Evolutionary conservation across 2,329 filamentous ascomycete species (phyloP).

Genomic region (Colletotrichum brevisporum): DNA sequence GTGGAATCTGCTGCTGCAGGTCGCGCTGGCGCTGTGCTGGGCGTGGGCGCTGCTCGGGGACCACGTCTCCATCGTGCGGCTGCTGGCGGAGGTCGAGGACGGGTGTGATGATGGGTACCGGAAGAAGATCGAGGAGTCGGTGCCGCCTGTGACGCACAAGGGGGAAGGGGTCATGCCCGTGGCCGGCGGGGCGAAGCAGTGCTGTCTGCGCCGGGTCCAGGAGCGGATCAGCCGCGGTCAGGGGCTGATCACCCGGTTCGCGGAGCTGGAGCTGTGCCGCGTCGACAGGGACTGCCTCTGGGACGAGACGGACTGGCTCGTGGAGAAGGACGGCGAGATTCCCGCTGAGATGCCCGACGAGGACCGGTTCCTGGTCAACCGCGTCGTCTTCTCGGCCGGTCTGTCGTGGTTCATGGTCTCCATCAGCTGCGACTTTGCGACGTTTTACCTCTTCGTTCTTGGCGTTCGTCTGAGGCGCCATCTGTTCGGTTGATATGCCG

Average conservation of each 20-base stretch:
- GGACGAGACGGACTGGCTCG: constrained; percentile 31
- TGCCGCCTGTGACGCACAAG: constrained; percentile 16
- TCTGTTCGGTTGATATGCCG: background rate
- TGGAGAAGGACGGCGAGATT: constrained; percentile 30
- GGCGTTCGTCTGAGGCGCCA: background rate
- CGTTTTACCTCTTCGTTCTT: constrained; percentile 29
- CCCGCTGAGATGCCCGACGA: constrained; percentile 20
- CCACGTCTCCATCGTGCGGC: constrained; percentile 18
- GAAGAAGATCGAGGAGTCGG: constrained; percentile 6
- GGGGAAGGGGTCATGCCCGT: constrained; percentile 29
- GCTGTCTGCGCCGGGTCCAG: constrained; percentile 28
- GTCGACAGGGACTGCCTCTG: constrained; percentile 2
- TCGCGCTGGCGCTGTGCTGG: constrained; percentile 35
- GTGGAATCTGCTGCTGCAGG: constrained; percentile 30
- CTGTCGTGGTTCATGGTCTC: constrained; percentile 39
- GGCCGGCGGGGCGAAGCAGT: background rate
- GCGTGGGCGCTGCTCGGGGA: constrained; percentile 23
- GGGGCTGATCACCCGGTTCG: constrained; percentile 18
- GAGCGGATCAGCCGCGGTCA: constrained; percentile 30
- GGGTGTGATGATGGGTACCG: background rate
- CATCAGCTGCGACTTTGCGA: constrained; percentile 39
- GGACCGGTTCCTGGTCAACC: constrained; percentile 22
- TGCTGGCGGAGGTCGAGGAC: constrained; percentile 24
- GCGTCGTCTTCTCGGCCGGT: constrained; percentile 32
- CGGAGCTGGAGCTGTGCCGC: constrained; percentile 29